phyloP scores from a whole-genome alignment of 2,329 filamentous ascomycete genomes.

The Pestalotiopsis sp. region DNA sequence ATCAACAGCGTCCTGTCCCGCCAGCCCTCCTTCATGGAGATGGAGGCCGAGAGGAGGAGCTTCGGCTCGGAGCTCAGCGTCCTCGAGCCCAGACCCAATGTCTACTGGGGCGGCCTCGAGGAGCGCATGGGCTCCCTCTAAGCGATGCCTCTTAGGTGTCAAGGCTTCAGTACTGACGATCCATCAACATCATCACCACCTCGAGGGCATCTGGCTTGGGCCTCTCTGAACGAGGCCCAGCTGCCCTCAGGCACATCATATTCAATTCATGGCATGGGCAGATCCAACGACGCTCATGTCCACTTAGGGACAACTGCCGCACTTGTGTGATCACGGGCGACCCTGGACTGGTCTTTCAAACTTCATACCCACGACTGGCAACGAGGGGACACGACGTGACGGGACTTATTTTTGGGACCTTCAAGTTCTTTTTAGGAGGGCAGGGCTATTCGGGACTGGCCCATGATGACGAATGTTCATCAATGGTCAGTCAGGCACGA shows the following conservation, averaged over 20 bases:
- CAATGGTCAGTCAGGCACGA: not conserved
- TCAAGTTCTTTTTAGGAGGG: not conserved
- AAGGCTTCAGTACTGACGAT: not conserved
- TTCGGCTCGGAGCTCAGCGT: conserved; percentile 58
- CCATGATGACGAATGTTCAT: not conserved
- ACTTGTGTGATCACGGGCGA: conserved; percentile 6
- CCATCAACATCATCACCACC: not conserved
- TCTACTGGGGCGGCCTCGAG: conserved; percentile 66
- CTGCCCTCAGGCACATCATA: not conserved
- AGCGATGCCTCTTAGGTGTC: not conserved
- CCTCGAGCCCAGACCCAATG: conserved; percentile 63
- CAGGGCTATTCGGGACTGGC: not conserved
- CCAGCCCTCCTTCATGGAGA: conserved; percentile 59
- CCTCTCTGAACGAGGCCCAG: not conserved
- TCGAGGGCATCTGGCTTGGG: not conserved
- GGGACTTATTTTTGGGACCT: conserved; percentile 3
- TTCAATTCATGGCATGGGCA: conserved; percentile 6
- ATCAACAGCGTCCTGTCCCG: conserved; percentile 63
- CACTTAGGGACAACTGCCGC: not conserved
- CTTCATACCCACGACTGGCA: conserved; percentile 8
- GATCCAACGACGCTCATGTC: not conserved
- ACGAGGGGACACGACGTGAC: conserved; percentile 12
- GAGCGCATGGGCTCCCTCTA: conserved; percentile 55
- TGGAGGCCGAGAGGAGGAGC: conserved; percentile 59
- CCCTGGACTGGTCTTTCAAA: conserved; percentile 13